A percentile compares a stretch with the other conserved stretches of the same genome.
Conservation (phyloP, 352 stramenopile genomes). For the Phytophthora idaei region DNA sequence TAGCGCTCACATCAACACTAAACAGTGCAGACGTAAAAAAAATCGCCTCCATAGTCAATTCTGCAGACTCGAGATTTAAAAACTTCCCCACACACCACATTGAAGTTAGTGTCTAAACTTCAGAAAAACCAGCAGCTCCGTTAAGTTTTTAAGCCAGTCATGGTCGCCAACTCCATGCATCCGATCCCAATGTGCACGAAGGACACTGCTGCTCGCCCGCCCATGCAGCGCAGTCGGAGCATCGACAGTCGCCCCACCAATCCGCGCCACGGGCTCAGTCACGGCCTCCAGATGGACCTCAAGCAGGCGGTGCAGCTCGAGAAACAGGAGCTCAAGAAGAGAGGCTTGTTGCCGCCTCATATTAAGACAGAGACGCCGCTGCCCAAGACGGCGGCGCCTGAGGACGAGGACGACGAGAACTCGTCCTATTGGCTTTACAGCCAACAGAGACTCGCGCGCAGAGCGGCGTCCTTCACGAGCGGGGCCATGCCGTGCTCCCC, state of each 20-base stretch:
- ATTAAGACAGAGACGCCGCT: constrained; percentile 1
- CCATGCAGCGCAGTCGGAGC: constrained; percentile 25
- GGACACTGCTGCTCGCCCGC: constrained; percentile 2
- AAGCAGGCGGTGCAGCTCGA: constrained; percentile 38
- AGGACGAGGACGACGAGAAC: constrained; percentile 18
- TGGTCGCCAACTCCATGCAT: constrained; percentile 17
- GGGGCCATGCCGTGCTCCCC: constrained; percentile 48
- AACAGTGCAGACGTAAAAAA: background rate
- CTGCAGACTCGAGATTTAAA: no score
- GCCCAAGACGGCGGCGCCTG: constrained; percentile 1
- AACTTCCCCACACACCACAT: background rate
- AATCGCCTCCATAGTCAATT: background rate
- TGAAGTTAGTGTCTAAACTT: constrained; percentile 10
- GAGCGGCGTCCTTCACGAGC: constrained; percentile 42
- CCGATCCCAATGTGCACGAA: constrained; percentile 8
- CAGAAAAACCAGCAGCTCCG: constrained; percentile 8
- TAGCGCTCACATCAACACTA: constrained; percentile 16
- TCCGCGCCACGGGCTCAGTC: constrained; percentile 19
- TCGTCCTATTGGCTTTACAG: constrained; percentile 28
- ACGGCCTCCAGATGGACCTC: constrained; percentile 39
- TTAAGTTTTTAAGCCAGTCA: constrained; percentile 4
- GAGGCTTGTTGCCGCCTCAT: constrained; percentile 13
- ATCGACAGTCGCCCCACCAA: constrained; percentile 17
- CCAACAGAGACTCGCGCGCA: constrained; percentile 27
- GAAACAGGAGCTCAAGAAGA: constrained; percentile 38